Evolutionary conservation across 2,329 filamentous ascomycete genomes (phyloP).

Genomic region (Phaeosphaeriaceae sp.): DNA sequence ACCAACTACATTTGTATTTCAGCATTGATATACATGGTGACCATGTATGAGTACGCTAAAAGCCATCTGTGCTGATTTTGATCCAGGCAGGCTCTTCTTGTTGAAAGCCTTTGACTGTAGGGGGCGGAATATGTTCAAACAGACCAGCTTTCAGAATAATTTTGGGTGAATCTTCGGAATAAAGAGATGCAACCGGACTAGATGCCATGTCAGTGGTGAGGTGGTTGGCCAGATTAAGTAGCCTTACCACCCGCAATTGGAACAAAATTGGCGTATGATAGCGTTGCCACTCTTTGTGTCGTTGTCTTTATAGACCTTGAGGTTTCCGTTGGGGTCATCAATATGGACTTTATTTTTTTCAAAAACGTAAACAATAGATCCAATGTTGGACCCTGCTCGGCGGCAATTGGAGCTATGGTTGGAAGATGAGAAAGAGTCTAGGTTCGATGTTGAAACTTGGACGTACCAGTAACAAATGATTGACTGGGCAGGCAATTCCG

Average conservation of each 20-base stretch:
- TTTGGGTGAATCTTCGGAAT: conserved; percentile 18
- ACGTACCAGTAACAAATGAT: conserved; percentile 40
- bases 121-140: conserved; percentile 29
- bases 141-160: conserved; percentile 35
- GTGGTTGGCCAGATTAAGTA: no score
- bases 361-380: conserved; percentile 31
- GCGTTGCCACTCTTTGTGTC: conserved; percentile 37
- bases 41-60: no score
- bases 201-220: conserved; percentile 3
- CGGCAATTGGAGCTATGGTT: conserved; percentile 37
- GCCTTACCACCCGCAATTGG: conserved; percentile 36
- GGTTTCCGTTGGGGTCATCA: conserved; percentile 20
- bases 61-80: conserved; percentile 3
- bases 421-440: neutral
- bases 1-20: no score
- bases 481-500: conserved; percentile 27
- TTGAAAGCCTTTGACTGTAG: conserved; percentile 22
- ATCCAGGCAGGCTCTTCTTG: conserved; percentile 33
- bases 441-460: no score
- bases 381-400: conserved; percentile 29
- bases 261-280: conserved; percentile 36
- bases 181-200: conserved; percentile 31
- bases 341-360: conserved; percentile 27
- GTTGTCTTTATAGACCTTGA: conserved; percentile 36
- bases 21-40: no score